Evolutionary conservation across 1,284 basidiomycete genomes (phyloP), one percentile per base, ranked within the genome.

Genomic region (Malassezia arunalokei): DNA sequence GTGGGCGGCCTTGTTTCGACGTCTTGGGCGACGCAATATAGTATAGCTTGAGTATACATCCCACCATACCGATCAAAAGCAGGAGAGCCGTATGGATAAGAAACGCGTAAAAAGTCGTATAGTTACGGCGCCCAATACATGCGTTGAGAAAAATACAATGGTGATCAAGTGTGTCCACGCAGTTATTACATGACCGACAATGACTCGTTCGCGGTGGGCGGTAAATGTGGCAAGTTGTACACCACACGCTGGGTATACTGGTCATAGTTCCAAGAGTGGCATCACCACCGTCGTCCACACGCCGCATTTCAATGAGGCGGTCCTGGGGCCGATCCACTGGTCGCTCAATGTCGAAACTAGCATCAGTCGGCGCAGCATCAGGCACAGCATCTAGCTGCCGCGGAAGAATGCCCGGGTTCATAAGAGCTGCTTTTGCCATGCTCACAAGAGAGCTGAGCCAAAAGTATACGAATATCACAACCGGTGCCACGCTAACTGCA

Each of bases 91-190:
- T 43, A 28, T 54, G 52, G 27, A 33, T 40, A 7, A 73, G 53
- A 40, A 73, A 71, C 8, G 63, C 62, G 50, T 71, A 62, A 41
- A 73, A 74, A 3, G 59, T 41, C n/a, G 64, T 55, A 47, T 74
- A 74, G 56, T 74, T 74, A 11, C 72, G 51, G 6, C 65, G 56
- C 1, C 69, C 72, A 29, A 74, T 68, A 43, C 72, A 74, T 15
- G 62, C 68, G 55, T 74, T 74, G 17, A 74, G 59, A 35, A 71
- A 74, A 27, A 64, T 68, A 51, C 72, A 74, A 47, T 74, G 72
- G 53, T 74, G 72, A 43, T 74, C 71, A 43, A 73, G 66, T 37
- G 62, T 62, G 28, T 73, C 68, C 7, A 74, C 66, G 48, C 72
- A 74, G 49, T 70, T 71, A 40, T 74, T 67, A 57, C 72, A 74